These are phyloP conservation scores for Suillus fuscotomentosus DNA, from an alignment of 768 basidiomycete genomes.

Conservation along the genomic window DNA sequence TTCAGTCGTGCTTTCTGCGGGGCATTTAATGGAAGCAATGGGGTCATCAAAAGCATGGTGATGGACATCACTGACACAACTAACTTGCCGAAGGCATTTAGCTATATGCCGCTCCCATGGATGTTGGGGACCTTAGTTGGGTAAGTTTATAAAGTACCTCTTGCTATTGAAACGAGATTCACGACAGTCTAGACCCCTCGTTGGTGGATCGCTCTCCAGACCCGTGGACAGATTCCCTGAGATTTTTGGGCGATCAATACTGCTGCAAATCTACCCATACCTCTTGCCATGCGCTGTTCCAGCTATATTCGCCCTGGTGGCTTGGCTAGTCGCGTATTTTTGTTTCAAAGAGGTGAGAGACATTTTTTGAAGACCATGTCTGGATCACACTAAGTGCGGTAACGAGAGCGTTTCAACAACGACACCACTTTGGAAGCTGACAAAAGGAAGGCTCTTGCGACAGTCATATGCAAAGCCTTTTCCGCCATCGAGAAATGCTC, in stretches of 20 bases:
- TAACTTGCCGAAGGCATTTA: constrained; percentile 39
- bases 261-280: constrained; percentile 64
- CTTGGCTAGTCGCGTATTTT: constrained; percentile 43
- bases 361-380: background rate
- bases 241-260: constrained; percentile 47
- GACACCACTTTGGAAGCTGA: background rate
- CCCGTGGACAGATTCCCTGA: constrained; percentile 61
- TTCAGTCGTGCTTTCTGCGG: constrained; percentile 38
- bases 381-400: constrained; percentile 5
- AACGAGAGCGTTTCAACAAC: constrained; percentile 30
- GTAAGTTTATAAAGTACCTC: constrained; percentile 20
- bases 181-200: constrained; percentile 45
- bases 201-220: constrained; percentile 60
- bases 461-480: background rate
- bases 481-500: background rate
- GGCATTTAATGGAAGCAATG: constrained; percentile 49
- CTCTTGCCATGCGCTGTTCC: constrained; percentile 64
- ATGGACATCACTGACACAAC: constrained; percentile 32
- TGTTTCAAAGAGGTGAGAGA: constrained; percentile 49
- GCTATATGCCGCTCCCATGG: constrained; percentile 52
- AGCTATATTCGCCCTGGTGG: constrained; percentile 50
- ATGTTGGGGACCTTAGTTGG: constrained; percentile 36
- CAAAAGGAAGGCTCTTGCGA: constrained; percentile 8
- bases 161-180: background rate
- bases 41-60: constrained; percentile 40